Conservation (phyloP, 2,329 filamentous ascomycete species). For the Mycocentrospora acerina region DNA sequence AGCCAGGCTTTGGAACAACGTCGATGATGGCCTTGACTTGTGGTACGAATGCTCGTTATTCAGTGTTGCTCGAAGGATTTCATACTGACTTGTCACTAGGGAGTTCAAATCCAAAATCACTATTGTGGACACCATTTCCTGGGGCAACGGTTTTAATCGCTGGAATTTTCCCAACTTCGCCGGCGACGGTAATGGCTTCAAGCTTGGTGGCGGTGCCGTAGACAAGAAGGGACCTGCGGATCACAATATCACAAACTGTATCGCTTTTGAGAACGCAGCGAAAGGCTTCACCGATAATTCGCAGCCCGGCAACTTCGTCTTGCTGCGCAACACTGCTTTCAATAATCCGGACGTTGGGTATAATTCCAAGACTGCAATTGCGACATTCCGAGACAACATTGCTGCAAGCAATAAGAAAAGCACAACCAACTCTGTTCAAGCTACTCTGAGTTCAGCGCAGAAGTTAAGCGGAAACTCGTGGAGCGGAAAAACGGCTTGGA, state of each 20-base stretch:
- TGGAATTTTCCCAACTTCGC: constrained; percentile 49
- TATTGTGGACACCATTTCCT: constrained; percentile 48
- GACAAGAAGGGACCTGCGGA: constrained; percentile 41
- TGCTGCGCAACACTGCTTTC: constrained; percentile 51
- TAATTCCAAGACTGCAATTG: constrained; percentile 38
- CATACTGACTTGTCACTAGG: constrained; percentile 3
- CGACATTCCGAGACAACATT: constrained; percentile 45
- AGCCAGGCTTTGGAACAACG: constrained; percentile 54
- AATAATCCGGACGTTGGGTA: constrained; percentile 49
- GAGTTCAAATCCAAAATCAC: constrained; percentile 48
- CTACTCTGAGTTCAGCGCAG: constrained; percentile 16
- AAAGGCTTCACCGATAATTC: constrained; percentile 53
- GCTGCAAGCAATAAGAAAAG: constrained; percentile 39
- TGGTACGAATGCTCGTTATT: too few species aligned
- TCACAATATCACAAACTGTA: constrained; percentile 50
- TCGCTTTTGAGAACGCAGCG: constrained; percentile 48
- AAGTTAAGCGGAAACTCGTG: constrained; percentile 47
- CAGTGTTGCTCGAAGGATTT: too few species aligned
- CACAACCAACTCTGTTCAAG: constrained; percentile 18
- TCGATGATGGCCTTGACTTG: constrained; percentile 53
- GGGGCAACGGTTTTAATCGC: constrained; percentile 51
- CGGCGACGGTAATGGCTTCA: constrained; percentile 54
- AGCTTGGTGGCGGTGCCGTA: constrained; percentile 44
- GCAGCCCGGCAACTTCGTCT: constrained; percentile 44
- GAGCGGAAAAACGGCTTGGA: constrained; percentile 44